Evolutionary conservation across 805 yeast species (phyloP).

Genomic region (Pichia membranifaciens): DNA sequence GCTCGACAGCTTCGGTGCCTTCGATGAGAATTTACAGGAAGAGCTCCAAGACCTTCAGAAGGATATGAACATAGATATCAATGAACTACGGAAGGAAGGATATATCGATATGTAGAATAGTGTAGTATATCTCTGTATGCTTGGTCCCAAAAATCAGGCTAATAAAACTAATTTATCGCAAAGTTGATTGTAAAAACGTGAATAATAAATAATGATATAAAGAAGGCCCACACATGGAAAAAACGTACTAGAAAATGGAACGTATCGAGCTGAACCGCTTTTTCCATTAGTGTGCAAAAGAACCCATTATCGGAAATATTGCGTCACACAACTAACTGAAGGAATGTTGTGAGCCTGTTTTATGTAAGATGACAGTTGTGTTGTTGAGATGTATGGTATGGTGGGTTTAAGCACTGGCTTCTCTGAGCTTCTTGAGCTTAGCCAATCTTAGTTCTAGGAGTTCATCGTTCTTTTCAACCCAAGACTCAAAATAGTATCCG

Average conservation of each 20-base stretch:
- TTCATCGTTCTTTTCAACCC: conserved; percentile 35
- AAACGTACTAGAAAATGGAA: no score
- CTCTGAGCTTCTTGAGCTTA: conserved; percentile 35
- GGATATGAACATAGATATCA: conserved; percentile 18
- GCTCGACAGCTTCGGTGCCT: neutral
- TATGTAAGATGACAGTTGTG: no score
- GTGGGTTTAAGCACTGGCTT: conserved; percentile 16
- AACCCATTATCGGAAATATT: no score
- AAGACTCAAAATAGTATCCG: conserved; percentile 35
- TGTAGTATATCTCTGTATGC: neutral
- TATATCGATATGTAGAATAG: conserved; percentile 10
- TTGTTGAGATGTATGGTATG: neutral
- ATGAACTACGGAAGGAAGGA: conserved; percentile 16
- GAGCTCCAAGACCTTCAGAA: conserved; percentile 20
- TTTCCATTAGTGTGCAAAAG: no score
- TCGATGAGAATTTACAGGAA: conserved; percentile 12
- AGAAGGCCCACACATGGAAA: neutral
- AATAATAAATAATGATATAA: conserved; percentile 9
- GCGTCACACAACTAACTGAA: no score
- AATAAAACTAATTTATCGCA: neutral
- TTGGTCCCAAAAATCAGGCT: neutral
- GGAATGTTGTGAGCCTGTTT: no score
- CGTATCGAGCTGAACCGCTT: neutral
- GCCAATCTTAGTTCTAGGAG: conserved; percentile 34
- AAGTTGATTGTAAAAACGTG: neutral